Base-by-base conservation (phyloP, 2,329 filamentous ascomycete genomes). In the Torrubiellomyces zombiae region DNA sequence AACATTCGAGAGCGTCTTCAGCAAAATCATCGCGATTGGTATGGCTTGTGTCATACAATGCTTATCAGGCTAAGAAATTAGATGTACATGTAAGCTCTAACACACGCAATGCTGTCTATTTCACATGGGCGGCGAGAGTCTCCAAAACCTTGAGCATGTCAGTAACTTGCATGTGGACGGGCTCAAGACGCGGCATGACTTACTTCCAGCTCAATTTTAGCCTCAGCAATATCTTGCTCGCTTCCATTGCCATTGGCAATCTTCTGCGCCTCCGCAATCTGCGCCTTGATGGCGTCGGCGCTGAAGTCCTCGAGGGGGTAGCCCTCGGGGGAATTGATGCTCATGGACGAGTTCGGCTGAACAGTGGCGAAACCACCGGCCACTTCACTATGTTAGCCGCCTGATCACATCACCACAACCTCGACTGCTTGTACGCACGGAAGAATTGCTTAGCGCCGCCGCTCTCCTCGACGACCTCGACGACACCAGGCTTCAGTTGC, bases 191-290 rank as follows among this genome's bases (percentile, higher is more conserved):
- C 16, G 5, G 4, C 12, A 21, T 12, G 11, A 42, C 47, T 14
- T 33, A 93, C 86, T 82, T 98, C 89, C 42, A 98, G 62, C 69
- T 95, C 86, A 53, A 98, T 86, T 73, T 94, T 95, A 40, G 89
- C 89, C 73, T 98, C 89, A 38, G 86, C 86, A 58, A 95, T 80
- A 50, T 95, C 89, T 61, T 83, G 76, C 71, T 94, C 89, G 56
- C 82, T 94, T 48, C 86, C 89, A 50, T 65, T 73, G 48, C 89
- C 89, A 53, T 60, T 73, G 44, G 76, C 83, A 50, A 95, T 75
- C 75, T 94, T 95, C 62, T 93, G 81, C 38, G 85, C 83, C 65
- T 98, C 89, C 33, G 80, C 60, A 45, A 95, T 82, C 65, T 94
- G 86, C 49, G 76, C 71, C 50, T 70, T 72, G 54, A 98, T 80